Conservation (phyloP, 805 yeast species). For the Metschnikowia amazonensis region DNA sequence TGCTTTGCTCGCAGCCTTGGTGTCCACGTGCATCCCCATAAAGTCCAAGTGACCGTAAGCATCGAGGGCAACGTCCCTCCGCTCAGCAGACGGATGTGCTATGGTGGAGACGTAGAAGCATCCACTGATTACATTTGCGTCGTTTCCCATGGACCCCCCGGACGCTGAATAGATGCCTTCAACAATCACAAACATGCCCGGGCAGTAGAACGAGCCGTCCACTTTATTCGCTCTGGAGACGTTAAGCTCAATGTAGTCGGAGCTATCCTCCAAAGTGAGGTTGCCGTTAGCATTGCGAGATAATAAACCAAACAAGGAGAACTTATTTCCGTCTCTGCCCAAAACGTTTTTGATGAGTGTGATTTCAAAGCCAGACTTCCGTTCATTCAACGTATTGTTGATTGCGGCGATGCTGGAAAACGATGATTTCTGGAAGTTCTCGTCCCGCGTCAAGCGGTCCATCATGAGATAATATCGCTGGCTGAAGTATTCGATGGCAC, state of each 20-base stretch:
- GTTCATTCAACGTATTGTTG: conserved; percentile 20
- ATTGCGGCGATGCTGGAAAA: conserved; percentile 43
- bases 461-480: conserved; percentile 58
- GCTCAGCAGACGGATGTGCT: conserved; percentile 87
- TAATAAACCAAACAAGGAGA: conserved; percentile 75
- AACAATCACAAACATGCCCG: conserved; percentile 74
- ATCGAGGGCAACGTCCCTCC: conserved; percentile 59
- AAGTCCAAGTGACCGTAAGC: conserved; percentile 80
- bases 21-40: conserved; percentile 38
- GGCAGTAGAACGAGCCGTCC: conserved; percentile 59
- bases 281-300: conserved; percentile 59
- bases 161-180: conserved; percentile 81
- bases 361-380: conserved; percentile 31
- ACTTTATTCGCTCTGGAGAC: conserved; percentile 59
- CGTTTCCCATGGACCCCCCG: conserved; percentile 39
- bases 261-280: conserved; percentile 77
- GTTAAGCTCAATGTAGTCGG: conserved; percentile 70
- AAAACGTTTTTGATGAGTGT: conserved; percentile 78
- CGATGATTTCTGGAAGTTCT: conserved; percentile 57
- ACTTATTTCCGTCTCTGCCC: conserved; percentile 77
- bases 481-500: conserved; percentile 40
- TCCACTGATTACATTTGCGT: conserved; percentile 34
- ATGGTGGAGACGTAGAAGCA: conserved; percentile 69
- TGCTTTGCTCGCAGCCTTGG: conserved; percentile 14
- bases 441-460: conserved; percentile 75